Evolutionary conservation across 352 stramenopile species (phyloP), one percentile per base, ranked within the genome.

Genomic region (Aphanomyces cochlioides): DNA sequence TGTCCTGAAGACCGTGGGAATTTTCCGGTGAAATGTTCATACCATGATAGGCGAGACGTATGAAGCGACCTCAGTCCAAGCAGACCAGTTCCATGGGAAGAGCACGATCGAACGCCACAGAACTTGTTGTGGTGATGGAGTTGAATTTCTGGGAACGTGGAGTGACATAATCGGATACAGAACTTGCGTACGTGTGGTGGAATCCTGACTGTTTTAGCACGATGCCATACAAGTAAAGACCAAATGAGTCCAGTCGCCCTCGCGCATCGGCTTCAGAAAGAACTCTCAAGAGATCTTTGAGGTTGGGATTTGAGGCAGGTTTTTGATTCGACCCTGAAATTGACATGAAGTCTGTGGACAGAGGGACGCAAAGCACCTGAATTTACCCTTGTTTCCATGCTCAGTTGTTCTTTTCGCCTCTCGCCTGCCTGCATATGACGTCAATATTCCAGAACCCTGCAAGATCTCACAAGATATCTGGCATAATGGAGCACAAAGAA

Each of bases 1-100:
- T 66, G 57, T 90, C 79, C 78, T 92, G 84, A 59, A 28, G 28
- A 28, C 28, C 28, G 28, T 28, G 28, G 28, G 28, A 28, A 28
- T 28, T 36, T 66, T 43, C 48, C 10, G 50, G n/a, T 28, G 67
- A 19, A 53, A 79, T 48, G 56, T 28, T 13, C 38, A 48, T 28
- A 37, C 8, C 17, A 56, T 34, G 47, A 66, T 58, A 10, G 21
- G 50, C 7, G 15, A 17, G 7, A 3, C 17, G 7, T 19, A 37
- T 17, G 7, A 13, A 21, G 50, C 10, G 17, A 99, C 79, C 75
- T 99, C 96, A 74, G 98, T 93, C 96, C 96, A 99, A 10, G 96
- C 96, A 41, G 93, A 98, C 96, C 96, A 99, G 79, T 98, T 98
- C 80, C 80, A 95, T 15, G 87, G 87, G 64, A 88, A 93, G 8